Conservation (phyloP, 225 moss, liverwort and hornwort genomes). For the Ulota crispa region DNA sequence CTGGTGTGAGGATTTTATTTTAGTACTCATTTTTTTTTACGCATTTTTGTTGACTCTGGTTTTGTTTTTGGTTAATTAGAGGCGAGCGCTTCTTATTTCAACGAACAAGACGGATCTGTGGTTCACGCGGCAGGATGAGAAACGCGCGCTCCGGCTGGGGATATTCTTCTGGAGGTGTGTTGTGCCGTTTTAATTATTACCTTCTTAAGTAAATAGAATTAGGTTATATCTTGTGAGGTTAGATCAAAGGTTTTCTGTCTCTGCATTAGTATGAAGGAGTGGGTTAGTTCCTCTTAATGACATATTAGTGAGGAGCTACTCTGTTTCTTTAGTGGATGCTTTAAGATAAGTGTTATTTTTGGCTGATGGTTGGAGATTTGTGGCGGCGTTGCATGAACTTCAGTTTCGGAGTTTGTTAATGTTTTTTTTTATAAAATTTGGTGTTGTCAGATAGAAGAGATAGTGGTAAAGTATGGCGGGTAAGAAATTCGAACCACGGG, state of each 20-base stretch:
- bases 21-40: neutral
- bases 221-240: neutral
- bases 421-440: neutral
- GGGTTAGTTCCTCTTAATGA: neutral
- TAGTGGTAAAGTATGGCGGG: conserved; percentile 48
- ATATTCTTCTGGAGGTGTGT: conserved; percentile 43
- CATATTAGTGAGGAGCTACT: neutral
- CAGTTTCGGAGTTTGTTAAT: conserved; percentile 1
- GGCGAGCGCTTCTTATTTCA: neutral
- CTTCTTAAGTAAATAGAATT: neutral
- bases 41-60: conserved; percentile 8
- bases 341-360: neutral
- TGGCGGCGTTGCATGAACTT: neutral
- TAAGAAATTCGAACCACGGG: conserved; percentile 36
- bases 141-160: conserved; percentile 36
- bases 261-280: neutral
- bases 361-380: neutral
- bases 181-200: neutral
- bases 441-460: conserved; percentile 33
- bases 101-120: neutral
- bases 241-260: neutral
- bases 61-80: neutral
- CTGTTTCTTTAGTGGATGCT: neutral
- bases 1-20: neutral
- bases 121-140: conserved; percentile 34